A percentile compares a stretch with the other conserved stretches of the same genome.
Conservation (phyloP, 257 asterid species). For the Thymus quinquecostatus region DNA sequence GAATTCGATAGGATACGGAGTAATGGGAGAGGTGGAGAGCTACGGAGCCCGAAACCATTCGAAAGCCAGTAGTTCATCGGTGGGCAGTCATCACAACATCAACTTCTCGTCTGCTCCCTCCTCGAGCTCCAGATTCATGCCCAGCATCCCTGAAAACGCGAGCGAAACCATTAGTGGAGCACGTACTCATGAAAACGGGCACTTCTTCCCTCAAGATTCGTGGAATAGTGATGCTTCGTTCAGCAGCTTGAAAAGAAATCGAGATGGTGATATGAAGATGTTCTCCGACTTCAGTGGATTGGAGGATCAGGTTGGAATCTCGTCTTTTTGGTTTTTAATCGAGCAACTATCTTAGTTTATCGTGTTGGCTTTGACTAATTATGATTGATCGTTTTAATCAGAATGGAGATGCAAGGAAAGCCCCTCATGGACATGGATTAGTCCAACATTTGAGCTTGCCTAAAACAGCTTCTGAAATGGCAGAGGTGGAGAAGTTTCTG, state of each 20-base stretch:
- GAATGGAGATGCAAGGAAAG: constrained; percentile 55
- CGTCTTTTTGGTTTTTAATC: neutral
- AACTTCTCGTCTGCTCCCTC: constrained; percentile 58
- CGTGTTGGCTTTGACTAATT: neutral
- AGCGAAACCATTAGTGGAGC: constrained; percentile 35
- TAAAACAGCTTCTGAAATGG: constrained; percentile 57
- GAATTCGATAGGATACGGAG: constrained; percentile 58
- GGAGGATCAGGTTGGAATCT: constrained; percentile 50
- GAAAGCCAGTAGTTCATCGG: constrained; percentile 46
- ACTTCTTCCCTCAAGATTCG: constrained; percentile 44
- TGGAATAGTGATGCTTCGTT: constrained; percentile 59
- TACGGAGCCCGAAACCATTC: constrained; percentile 51
- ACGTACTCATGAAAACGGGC: constrained; percentile 40
- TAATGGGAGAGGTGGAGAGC: constrained; percentile 65
- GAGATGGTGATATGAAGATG: constrained; percentile 64
- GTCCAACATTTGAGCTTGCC: constrained; percentile 90
- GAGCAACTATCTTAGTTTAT: neutral
- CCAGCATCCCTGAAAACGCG: constrained; percentile 71
- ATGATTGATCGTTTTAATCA: constrained; percentile 25
- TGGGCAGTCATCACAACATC: constrained; percentile 49
- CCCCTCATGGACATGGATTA: constrained; percentile 42
- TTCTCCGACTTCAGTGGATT: constrained; percentile 52
- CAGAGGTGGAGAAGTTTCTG: constrained; percentile 55
- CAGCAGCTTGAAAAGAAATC: constrained; percentile 60
- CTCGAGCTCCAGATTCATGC: constrained; percentile 71